These are phyloP conservation scores for Yamadazyma conglobata DNA, from an alignment of 1,139 yeast species.

Conservation along the genomic window DNA sequence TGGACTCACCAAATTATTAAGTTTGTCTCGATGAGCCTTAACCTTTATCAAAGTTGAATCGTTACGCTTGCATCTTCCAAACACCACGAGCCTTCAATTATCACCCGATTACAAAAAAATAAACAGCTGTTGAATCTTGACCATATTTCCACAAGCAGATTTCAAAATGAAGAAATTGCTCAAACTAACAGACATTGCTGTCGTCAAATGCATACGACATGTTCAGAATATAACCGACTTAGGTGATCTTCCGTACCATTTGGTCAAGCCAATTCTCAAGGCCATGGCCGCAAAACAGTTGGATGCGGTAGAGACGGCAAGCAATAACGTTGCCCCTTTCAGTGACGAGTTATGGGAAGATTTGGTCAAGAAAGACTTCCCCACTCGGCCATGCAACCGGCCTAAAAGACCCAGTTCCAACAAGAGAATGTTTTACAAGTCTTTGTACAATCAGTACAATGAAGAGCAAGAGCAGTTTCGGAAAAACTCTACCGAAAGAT, in stretches of 20 bases:
- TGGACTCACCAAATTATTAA: too few relatives aligned
- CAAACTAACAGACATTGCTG: constrained; percentile 12
- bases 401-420: constrained; percentile 1
- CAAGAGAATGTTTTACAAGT: constrained; percentile 39
- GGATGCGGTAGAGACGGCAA: constrained; percentile 37
- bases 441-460: constrained; percentile 39
- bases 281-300: constrained; percentile 49
- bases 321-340: constrained; percentile 44
- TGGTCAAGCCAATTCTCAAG: constrained; percentile 40
- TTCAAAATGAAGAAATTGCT: constrained; percentile 5
- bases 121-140: too few relatives aligned
- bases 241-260: constrained; percentile 47
- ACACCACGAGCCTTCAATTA: too few relatives aligned
- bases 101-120: too few relatives aligned
- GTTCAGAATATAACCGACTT: constrained; percentile 32
- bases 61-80: too few relatives aligned
- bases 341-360: constrained; percentile 52
- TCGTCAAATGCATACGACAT: constrained; percentile 15
- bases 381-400: constrained; percentile 33
- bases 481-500: constrained; percentile 47
- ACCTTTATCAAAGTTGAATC: too few relatives aligned
- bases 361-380: constrained; percentile 47
- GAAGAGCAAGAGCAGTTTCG: constrained; percentile 45
- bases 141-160: too few relatives aligned
- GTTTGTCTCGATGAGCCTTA: too few relatives aligned